phyloP scores from a whole-genome alignment of 1,139 yeast species.

The Kurtzmaniella quercitrusa region DNA sequence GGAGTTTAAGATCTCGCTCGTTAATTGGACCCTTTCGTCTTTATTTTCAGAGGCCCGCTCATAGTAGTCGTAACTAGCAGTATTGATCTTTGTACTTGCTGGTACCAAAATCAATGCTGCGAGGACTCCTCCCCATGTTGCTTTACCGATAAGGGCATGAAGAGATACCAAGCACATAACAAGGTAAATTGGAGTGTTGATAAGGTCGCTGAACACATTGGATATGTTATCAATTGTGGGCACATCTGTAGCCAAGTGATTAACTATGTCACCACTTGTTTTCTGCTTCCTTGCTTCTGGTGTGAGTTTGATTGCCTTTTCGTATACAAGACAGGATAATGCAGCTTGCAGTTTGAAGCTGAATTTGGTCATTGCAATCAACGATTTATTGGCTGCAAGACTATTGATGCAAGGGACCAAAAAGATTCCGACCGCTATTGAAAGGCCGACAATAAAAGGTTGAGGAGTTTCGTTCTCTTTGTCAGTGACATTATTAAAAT shows the following conservation, averaged over 20 bases:
- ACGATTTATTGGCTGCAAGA: constrained; percentile 23
- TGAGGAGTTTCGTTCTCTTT: constrained; percentile 12
- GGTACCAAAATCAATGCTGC: constrained; percentile 33
- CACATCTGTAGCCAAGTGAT: constrained; percentile 36
- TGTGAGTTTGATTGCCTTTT: constrained; percentile 31
- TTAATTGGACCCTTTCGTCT: constrained; percentile 34
- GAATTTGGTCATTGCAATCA: constrained; percentile 15
- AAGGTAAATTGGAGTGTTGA: constrained; percentile 29
- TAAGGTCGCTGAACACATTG: constrained; percentile 21
- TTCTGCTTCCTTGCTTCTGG: constrained; percentile 36
- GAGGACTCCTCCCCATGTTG: constrained; percentile 33
- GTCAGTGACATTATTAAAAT: constrained; percentile 18
- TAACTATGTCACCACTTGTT: constrained; percentile 38
- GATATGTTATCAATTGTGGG: constrained; percentile 20
- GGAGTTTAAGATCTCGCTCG: constrained; percentile 36
- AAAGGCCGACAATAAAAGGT: constrained; percentile 27
- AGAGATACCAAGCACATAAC: constrained; percentile 24
- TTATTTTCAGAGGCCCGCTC: constrained; percentile 25
- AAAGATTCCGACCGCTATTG: constrained; percentile 26
- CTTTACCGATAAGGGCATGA: constrained; percentile 26
- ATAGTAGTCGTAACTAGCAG: constrained; percentile 23
- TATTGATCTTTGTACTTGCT: constrained; percentile 25
- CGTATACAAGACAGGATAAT: constrained; percentile 27
- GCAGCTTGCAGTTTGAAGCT: constrained; percentile 19
- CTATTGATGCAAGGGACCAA: constrained; percentile 20